Evolutionary conservation across 73 alveolate species (phyloP).

Genomic region (Tetrahymena elliotti): DNA sequence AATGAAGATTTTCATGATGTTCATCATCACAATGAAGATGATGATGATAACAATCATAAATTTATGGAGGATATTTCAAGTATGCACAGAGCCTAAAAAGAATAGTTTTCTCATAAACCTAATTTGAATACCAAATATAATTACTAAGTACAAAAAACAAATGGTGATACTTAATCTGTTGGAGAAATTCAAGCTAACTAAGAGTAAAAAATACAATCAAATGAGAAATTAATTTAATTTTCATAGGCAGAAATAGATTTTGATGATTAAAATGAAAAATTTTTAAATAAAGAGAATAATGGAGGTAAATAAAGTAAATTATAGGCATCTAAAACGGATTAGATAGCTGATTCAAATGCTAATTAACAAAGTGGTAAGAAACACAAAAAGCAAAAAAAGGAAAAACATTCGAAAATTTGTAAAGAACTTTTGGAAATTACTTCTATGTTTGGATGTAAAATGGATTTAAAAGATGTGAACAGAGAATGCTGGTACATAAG

Average conservation of each 20-base stretch:
- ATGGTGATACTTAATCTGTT: neutral
- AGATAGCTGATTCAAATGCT: neutral
- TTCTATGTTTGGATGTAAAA: neutral
- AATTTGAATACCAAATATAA: neutral
- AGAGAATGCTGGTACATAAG: constrained; percentile 42
- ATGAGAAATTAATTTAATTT: neutral
- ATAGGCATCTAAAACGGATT: neutral
- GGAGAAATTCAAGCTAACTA: neutral
- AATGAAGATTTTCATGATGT: neutral
- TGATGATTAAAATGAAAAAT: too few relatives aligned
- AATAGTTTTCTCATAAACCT: neutral
- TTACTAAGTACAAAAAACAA: neutral
- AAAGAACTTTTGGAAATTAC: neutral
- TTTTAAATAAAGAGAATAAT: too few relatives aligned
- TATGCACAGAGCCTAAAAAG: neutral
- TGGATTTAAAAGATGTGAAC: neutral
- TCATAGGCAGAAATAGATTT: neutral
- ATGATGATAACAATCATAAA: neutral
- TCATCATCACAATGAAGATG: neutral
- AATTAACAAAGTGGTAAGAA: neutral
- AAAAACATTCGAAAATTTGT: neutral
- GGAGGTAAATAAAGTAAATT: neutral
- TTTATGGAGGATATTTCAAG: neutral
- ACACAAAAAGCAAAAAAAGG: neutral
- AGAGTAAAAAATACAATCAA: neutral